These are phyloP conservation scores for Sclerotinia trifoliorum DNA, from an alignment of 2,329 filamentous ascomycete species.

Conservation along the genomic window DNA sequence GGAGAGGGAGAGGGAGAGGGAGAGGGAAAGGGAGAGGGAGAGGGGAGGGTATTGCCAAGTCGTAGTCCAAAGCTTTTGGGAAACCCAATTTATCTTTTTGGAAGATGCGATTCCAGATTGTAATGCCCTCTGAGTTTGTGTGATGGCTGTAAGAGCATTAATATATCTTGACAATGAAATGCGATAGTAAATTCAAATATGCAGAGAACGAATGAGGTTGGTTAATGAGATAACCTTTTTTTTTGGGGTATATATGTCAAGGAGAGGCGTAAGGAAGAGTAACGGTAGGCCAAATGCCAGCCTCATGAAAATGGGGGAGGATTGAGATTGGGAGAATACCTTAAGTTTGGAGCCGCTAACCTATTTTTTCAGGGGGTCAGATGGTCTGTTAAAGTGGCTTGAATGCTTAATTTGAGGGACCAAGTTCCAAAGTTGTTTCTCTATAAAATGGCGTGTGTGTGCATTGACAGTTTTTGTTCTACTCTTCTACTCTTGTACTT, in stretches of 20 bases:
- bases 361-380: not conserved
- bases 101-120: slow-evolving; percentile 1
- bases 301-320: slow-evolving; percentile 2
- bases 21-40: too few species aligned
- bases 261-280: slow-evolving; percentile 1
- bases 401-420: not conserved
- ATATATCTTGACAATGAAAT: slow-evolving; percentile 17
- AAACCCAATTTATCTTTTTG: not conserved
- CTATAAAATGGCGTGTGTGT: not conserved
- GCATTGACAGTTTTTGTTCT: too few species aligned
- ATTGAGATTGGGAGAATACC: not conserved
- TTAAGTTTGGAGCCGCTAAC: not conserved
- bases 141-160: slow-evolving; percentile 11
- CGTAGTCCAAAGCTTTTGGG: not conserved
- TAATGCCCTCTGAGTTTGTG: not conserved
- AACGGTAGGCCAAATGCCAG: not conserved
- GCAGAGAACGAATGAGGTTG: not conserved
- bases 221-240: not conserved
- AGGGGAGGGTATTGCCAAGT: not conserved
- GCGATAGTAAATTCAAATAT: slow-evolving; percentile 2
- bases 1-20: not conserved
- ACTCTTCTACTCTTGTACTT: not conserved
- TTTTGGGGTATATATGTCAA: not conserved
- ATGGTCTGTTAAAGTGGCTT: slow-evolving; percentile 1
- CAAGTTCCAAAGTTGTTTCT: not conserved